These are phyloP conservation scores for Penicillium cosmopolitanum DNA, from an alignment of 495 filamentous ascomycete species.

Conservation along the genomic window DNA sequence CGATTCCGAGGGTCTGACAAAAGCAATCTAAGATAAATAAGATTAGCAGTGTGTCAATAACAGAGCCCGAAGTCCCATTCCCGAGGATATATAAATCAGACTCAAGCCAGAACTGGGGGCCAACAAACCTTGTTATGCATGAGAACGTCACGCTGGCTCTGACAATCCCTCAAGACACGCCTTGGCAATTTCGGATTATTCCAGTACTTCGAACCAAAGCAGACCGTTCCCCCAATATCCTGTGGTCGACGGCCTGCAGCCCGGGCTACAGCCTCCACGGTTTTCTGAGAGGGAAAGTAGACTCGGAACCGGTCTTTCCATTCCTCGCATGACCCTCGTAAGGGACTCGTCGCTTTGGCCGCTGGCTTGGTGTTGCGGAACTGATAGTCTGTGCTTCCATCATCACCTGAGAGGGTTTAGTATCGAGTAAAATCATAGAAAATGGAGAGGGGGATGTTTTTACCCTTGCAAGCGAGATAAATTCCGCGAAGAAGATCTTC, in stretches of 20 bases:
- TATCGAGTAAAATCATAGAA: background rate
- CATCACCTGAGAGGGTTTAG: constrained; percentile 52
- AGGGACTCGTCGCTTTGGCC: constrained; percentile 14
- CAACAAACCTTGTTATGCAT: constrained; percentile 80
- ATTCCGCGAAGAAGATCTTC: constrained; percentile 68
- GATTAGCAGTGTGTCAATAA: background rate
- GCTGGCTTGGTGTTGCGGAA: constrained; percentile 44
- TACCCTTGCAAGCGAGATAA: constrained; percentile 78
- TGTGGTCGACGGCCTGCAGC: constrained; percentile 59
- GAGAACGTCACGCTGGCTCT: constrained; percentile 67
- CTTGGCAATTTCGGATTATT: constrained; percentile 66
- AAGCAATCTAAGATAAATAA: constrained; percentile 38
- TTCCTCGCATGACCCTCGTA: constrained; percentile 35
- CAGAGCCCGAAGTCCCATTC: background rate
- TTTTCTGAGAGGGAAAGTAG: constrained; percentile 81
- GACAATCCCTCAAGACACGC: constrained; percentile 72
- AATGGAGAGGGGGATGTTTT: background rate
- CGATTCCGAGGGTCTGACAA: constrained; percentile 56
- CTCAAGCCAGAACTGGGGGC: background rate
- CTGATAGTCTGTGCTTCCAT: constrained; percentile 59
- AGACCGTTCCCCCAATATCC: constrained; percentile 76
- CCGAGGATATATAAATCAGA: background rate
- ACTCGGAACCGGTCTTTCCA: constrained; percentile 64
- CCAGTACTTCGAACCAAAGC: constrained; percentile 72
- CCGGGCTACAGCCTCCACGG: constrained; percentile 65